Evolutionary conservation across 768 basidiomycete species (phyloP), one percentile per base, ranked within the genome.

Genomic region (Dictyophora rubrovolvata): DNA sequence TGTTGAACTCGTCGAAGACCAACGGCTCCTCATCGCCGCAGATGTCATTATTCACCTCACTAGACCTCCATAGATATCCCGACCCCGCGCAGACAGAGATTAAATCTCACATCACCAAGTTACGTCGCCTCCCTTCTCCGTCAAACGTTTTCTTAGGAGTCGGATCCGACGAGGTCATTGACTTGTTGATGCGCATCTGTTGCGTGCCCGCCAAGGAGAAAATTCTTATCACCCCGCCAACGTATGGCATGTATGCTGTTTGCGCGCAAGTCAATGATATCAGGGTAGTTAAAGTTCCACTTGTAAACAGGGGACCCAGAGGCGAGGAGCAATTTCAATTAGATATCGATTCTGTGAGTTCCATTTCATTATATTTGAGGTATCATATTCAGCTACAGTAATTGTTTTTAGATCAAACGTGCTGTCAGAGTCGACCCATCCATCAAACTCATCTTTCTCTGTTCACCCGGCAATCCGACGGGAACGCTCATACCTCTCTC

Each of bases 161-260:
- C 0, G 96, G 96, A 1, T 93, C 89, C 0, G 96, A 99, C 71
- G 96, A 99, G 66, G 86, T 93, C 47, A 93, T 98, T 64, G 96
- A 99, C 68, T 74, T 98, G 56, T 76, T 98, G 52, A 93, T 95
- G 75, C 83, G 96, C 17, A 83, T 98, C 34, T 86, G 89, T 62
- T 93, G 94, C 64, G 73, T 72, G 1, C 96, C 96, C 0, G 78
- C 72, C 0, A 77, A 72, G 56, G 95, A 98, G 65, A 88, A 85
- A 68, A 87, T 96, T 35, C 70, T 98, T 67, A 86, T 82, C 36
- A 91, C 89, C 1, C 95, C 95, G 1, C 96, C 96, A 5, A 97
- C 96, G 12, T 98, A 98, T 69, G 96, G 95, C 17, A 99, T 98
- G 95, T 97, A 98, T 72, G 70, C 79, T 12, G 95, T 98, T 1